Evolutionary conservation across 176 grass and related monocot species (phyloP).

Genomic region (Eragrostis nindensis): DNA sequence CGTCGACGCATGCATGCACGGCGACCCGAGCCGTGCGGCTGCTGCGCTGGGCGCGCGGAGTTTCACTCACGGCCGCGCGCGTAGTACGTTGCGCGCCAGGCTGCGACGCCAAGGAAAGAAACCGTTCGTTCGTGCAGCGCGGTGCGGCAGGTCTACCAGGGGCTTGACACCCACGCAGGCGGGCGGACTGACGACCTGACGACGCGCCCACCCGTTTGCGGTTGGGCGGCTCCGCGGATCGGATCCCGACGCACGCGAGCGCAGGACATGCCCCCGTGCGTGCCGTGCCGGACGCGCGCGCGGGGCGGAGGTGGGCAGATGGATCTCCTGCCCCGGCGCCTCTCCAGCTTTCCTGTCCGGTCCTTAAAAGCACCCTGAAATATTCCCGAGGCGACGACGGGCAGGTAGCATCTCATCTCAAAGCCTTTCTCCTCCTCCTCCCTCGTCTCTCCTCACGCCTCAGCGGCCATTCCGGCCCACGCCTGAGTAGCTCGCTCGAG

Average conservation of each 20-base stretch:
- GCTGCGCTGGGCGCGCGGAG: not conserved
- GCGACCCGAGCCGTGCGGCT: not conserved
- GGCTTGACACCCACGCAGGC: not conserved
- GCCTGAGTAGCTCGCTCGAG: not conserved
- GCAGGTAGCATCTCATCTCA: not conserved
- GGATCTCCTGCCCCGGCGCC: conserved; percentile 41
- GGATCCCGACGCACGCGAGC: conserved; percentile 29
- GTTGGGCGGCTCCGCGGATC: not conserved
- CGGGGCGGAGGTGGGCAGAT: not conserved
- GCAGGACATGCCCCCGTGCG: conserved; percentile 30
- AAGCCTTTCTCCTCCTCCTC: not conserved
- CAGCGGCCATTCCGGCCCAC: not conserved
- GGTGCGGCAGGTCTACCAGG: not conserved
- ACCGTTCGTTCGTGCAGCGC: conserved; percentile 12
- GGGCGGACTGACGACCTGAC: too few species aligned
- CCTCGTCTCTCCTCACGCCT: too few species aligned
- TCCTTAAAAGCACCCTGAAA: conserved; percentile 40
- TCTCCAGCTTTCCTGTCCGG: conserved; percentile 38
- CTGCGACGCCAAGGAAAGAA: conserved; percentile 37
- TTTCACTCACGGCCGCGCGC: not conserved
- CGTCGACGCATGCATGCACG: too few species aligned
- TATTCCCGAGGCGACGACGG: conserved; percentile 39
- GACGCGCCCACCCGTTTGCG: not conserved
- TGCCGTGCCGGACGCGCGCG: conserved; percentile 14
- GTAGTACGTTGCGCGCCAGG: conserved; percentile 21